Conservation (phyloP, 305 asterid species). For the Nicotiana rustica region DNA sequence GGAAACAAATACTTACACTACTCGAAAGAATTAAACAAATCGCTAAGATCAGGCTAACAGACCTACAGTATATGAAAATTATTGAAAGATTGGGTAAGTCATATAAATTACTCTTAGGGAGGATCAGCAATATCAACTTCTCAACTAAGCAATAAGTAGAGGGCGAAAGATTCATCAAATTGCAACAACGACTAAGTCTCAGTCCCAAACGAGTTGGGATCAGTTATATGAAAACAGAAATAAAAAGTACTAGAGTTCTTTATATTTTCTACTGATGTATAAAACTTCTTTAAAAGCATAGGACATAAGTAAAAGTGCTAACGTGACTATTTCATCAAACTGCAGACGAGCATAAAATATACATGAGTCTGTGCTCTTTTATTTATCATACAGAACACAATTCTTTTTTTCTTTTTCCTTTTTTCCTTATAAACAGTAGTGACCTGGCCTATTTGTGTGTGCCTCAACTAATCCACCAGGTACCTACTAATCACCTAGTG, state of each 20-base stretch:
- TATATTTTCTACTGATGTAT: too few species aligned
- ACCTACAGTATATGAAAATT: background rate
- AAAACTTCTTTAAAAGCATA: too few species aligned
- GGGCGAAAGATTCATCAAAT: slow-evolving; percentile 12
- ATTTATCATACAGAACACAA: background rate
- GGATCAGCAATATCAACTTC: background rate
- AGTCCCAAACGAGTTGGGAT: too few species aligned
- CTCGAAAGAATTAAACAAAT: background rate
- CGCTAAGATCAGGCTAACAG: background rate
- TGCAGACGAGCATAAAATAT: background rate
- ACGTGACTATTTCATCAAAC: background rate
- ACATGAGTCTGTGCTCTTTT: background rate
- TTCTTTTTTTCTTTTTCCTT: background rate
- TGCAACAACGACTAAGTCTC: background rate
- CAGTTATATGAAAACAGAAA: too few species aligned
- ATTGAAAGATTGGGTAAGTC: background rate
- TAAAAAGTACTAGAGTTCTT: too few species aligned
- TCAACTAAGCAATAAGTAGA: background rate
- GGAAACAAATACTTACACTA: slow-evolving; percentile 7
- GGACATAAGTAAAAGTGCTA: too few species aligned
- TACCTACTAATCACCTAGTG: slow-evolving; percentile 7
- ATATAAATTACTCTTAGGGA: background rate
- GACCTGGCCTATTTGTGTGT: background rate
- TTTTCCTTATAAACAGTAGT: background rate
- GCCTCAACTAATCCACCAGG: background rate